Percentiles rank a stretch among this genome's conserved stretches.
phyloP scores from a whole-genome alignment of 2,329 filamentous ascomycete species.

The Alternaria ventricosa region DNA sequence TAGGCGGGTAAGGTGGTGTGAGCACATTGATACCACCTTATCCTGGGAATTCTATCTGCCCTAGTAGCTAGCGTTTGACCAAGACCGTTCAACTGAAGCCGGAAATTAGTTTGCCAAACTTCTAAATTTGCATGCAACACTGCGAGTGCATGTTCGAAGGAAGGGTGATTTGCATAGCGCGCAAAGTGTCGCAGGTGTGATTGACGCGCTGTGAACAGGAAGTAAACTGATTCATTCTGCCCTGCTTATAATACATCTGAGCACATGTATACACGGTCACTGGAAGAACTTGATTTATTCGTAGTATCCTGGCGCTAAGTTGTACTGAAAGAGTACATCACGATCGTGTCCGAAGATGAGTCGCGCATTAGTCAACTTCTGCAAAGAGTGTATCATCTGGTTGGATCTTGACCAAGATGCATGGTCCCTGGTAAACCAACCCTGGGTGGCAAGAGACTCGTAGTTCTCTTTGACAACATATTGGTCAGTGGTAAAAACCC shows the following conservation, averaged over 20 bases:
- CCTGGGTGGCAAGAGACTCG: slow-evolving; percentile 40
- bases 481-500: slow-evolving; percentile 48
- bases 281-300: background rate
- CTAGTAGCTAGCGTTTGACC: background rate
- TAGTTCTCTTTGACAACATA: slow-evolving; percentile 48
- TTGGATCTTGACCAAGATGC: slow-evolving; percentile 37
- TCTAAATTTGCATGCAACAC: background rate
- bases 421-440: slow-evolving; percentile 48
- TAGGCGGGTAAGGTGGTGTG: background rate
- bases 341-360: slow-evolving; percentile 39
- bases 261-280: background rate
- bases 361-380: slow-evolving; percentile 30
- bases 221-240: background rate
- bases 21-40: background rate
- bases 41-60: background rate
- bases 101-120: background rate
- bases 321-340: slow-evolving; percentile 10
- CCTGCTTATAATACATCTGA: background rate
- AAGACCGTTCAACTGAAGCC: background rate
- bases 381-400: slow-evolving; percentile 37
- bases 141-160: background rate
- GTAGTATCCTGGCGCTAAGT: background rate
- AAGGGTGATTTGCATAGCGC: background rate
- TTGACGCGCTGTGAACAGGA: background rate
- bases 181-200: background rate